Evolutionary conservation across 2,329 filamentous ascomycete species (phyloP).

Genomic region (Madurella fahalii): DNA sequence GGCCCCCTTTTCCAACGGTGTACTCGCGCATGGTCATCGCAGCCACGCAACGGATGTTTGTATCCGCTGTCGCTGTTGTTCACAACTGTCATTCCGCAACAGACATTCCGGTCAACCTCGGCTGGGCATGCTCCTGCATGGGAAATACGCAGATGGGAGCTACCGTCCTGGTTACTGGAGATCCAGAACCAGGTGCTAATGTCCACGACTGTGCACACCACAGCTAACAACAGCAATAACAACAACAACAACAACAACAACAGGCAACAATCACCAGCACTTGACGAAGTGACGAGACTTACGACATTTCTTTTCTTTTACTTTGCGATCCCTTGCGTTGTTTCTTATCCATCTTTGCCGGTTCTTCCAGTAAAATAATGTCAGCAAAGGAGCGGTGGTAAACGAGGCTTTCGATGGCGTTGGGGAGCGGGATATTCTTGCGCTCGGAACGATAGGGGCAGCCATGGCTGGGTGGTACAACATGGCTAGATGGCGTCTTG

Average conservation of each 20-base stretch:
- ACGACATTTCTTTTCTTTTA: conserved; percentile 11
- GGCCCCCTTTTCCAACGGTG: neutral
- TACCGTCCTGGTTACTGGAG: conserved; percentile 16
- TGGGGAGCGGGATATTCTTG: neutral
- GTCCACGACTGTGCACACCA: conserved; percentile 4
- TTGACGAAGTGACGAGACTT: conserved; percentile 18
- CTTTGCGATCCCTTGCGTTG: neutral
- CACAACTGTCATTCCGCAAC: conserved; percentile 10
- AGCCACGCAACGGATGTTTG: conserved; percentile 3
- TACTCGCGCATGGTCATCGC: neutral
- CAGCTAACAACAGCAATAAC: neutral
- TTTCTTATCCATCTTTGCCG: conserved; percentile 1
- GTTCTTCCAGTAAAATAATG: neutral
- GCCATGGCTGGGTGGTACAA: conserved; percentile 9
- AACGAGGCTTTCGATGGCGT: neutral
- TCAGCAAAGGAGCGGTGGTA: neutral
- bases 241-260: neutral
- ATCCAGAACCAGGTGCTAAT: conserved; percentile 15
- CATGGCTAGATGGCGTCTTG: conserved; percentile 12
- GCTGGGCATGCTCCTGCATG: neutral
- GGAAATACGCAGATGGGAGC: conserved; percentile 1
- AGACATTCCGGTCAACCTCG: conserved; percentile 2
- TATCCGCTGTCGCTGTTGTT: conserved; percentile 7
- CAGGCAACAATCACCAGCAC: conserved; percentile 4
- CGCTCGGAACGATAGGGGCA: neutral